These are phyloP conservation scores for Cystoisospora suis DNA, from an alignment of 169 alveolate genomes.

Conservation along the genomic window DNA sequence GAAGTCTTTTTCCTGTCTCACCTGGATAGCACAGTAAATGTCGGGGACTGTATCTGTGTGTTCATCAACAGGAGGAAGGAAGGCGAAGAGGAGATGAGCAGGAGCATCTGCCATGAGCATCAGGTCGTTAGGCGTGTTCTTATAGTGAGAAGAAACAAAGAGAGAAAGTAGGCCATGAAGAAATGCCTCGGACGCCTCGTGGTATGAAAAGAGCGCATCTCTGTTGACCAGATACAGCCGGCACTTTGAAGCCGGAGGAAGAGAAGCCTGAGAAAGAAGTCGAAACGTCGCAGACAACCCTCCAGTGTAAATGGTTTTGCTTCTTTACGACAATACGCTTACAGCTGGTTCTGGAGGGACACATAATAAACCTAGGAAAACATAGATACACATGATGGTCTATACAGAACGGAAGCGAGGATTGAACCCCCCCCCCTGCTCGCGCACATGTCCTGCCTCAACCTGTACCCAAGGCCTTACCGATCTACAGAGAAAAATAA, in stretches of 20 bases:
- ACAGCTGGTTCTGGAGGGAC: neutral
- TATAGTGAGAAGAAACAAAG: conserved; percentile 98
- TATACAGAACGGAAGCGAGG: too few species aligned
- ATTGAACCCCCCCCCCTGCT: too few species aligned
- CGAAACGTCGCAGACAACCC: neutral
- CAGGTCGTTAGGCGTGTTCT: conserved; percentile 99
- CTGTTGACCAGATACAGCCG: conserved; percentile 96
- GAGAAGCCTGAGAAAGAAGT: conserved; percentile 69
- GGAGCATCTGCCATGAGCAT: conserved; percentile 99
- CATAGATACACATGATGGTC: neutral
- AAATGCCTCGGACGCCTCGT: conserved; percentile 95
- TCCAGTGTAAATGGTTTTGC: neutral
- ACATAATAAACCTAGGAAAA: neutral
- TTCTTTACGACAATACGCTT: neutral
- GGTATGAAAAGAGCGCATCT: conserved; percentile 96
- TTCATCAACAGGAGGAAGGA: conserved; percentile 76
- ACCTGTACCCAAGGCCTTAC: too few species aligned
- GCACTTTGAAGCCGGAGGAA: conserved; percentile 94
- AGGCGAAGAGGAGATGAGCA: conserved; percentile 95
- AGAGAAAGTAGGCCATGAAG: conserved; percentile 93
- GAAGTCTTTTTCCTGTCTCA: conserved; percentile 39
- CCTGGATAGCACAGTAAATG: conserved; percentile 85
- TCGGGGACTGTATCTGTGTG: conserved; percentile 64
- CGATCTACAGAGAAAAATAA: too few species aligned
- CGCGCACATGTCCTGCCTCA: too few species aligned